phyloP scores from a whole-genome alignment of 768 basidiomycete species.

The Sporobolomyces roseus region DNA sequence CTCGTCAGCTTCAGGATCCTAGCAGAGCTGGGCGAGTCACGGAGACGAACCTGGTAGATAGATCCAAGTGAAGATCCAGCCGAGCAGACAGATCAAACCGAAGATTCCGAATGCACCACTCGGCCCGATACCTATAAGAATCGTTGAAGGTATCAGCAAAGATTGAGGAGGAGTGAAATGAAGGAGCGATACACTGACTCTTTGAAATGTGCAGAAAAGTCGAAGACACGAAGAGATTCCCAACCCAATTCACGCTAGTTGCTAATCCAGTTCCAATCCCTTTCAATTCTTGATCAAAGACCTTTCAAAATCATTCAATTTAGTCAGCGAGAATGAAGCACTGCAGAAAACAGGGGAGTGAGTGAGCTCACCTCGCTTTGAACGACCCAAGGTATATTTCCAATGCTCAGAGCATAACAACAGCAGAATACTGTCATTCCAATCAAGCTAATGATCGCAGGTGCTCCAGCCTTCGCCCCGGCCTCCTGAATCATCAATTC shows the following conservation, averaged over 20 bases:
- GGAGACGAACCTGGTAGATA: constrained; percentile 25
- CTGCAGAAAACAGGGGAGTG: neutral
- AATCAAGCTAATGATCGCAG: constrained; percentile 22
- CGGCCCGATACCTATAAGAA: constrained; percentile 29
- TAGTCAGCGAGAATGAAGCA: neutral
- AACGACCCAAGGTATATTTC: constrained; percentile 40
- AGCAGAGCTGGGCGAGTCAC: no score
- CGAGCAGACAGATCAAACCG: constrained; percentile 3
- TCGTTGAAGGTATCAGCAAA: no score
- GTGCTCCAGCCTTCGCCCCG: neutral
- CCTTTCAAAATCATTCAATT: neutral
- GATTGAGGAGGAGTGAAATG: no score
- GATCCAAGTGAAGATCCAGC: constrained; percentile 31
- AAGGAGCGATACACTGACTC: neutral
- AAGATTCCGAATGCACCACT: constrained; percentile 32
- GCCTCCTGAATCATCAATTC: neutral
- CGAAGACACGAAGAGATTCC: constrained; percentile 37
- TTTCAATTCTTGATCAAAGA: constrained; percentile 30
- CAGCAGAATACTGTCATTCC: constrained; percentile 32
- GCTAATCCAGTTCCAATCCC: constrained; percentile 25
- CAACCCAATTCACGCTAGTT: constrained; percentile 20
- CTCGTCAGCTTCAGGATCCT: no score
- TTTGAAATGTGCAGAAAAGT: constrained; percentile 31
- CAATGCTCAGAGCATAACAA: constrained; percentile 32
- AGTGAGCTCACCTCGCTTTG: constrained; percentile 29